Conservation (phyloP, 1,284 basidiomycete species). For the Ceratobasidium sp. region DNA sequence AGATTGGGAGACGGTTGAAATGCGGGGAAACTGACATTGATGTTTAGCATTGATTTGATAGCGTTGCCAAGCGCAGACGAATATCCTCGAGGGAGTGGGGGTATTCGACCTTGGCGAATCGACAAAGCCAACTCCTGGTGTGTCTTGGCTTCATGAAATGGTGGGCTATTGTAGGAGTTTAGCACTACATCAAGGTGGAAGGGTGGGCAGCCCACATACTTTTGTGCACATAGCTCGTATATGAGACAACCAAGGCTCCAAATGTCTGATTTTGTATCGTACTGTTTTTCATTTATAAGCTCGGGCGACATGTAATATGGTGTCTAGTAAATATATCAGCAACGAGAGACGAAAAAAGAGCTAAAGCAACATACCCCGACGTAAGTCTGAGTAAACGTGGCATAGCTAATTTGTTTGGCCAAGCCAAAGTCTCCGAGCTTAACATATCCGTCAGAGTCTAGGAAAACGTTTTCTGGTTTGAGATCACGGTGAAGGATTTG, state of each 20-base stretch:
- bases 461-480: conserved; percentile 97
- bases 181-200: not conserved
- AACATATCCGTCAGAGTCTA: conserved; percentile 79
- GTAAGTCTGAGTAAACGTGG: conserved; percentile 93
- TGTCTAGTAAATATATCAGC: conserved; percentile 64
- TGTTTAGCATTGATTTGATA: conserved; percentile 87
- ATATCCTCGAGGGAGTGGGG: conserved; percentile 84
- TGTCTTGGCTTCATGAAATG: conserved; percentile 90
- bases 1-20: conserved; percentile 17
- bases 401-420: conserved; percentile 87
- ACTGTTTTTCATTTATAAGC: conserved; percentile 93
- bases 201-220: conserved; percentile 55
- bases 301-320: conserved; percentile 99
- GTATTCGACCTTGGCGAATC: conserved; percentile 87
- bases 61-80: conserved; percentile 75
- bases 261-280: conserved; percentile 97
- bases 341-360: not conserved
- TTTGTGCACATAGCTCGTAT: conserved; percentile 92
- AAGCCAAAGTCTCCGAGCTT: conserved; percentile 98
- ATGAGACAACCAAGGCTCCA: conserved; percentile 98
- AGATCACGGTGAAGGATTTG: conserved; percentile 94
- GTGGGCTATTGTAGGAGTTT: conserved; percentile 61
- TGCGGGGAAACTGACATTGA: conserved; percentile 68
- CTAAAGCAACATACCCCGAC: conserved; percentile 80
- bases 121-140: conserved; percentile 84